Conservation (phyloP, 2,329 filamentous ascomycete genomes). For the Calonectria fujianensis region DNA sequence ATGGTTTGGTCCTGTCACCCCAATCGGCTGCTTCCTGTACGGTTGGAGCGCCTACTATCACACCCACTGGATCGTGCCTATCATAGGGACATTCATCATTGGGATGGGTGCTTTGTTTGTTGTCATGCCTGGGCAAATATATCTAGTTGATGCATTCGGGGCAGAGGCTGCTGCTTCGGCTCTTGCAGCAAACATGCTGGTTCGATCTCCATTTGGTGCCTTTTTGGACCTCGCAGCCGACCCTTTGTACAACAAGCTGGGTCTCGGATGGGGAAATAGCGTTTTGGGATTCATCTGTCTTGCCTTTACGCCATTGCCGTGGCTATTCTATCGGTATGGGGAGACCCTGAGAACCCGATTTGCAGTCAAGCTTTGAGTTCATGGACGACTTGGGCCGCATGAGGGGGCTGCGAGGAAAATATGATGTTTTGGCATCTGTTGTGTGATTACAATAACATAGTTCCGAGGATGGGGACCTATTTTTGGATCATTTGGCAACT, state of each 20-base stretch:
- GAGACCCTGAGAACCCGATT: constrained; percentile 15
- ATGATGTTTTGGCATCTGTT: background rate
- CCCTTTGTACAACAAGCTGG: constrained; percentile 57
- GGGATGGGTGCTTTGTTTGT: constrained; percentile 63
- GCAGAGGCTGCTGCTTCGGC: constrained; percentile 47
- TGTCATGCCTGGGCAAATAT: constrained; percentile 56
- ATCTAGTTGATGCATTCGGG: constrained; percentile 52
- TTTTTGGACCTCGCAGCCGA: constrained; percentile 74
- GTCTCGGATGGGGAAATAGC: constrained; percentile 66
- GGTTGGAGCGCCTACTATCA: constrained; percentile 73
- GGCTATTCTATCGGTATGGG: constrained; percentile 22
- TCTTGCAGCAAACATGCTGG: constrained; percentile 43
- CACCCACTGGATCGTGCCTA: constrained; percentile 74
- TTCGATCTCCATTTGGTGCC: constrained; percentile 75
- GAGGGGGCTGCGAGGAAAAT: too few species aligned
- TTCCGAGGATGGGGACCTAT: accelerated
- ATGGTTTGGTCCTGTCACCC: constrained; percentile 70
- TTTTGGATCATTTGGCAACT: background rate
- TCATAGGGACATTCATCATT: constrained; percentile 72
- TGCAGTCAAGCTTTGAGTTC: background rate
- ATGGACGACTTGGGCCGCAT: background rate
- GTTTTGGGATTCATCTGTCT: constrained; percentile 59
- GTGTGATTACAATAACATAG: background rate
- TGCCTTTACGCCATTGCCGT: constrained; percentile 16
- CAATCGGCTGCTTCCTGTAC: constrained; percentile 73